Evolutionary conservation across 2,329 filamentous ascomycete genomes (phyloP), one percentile per base, ranked within the genome.

Genomic region (Diaporthe batatas): DNA sequence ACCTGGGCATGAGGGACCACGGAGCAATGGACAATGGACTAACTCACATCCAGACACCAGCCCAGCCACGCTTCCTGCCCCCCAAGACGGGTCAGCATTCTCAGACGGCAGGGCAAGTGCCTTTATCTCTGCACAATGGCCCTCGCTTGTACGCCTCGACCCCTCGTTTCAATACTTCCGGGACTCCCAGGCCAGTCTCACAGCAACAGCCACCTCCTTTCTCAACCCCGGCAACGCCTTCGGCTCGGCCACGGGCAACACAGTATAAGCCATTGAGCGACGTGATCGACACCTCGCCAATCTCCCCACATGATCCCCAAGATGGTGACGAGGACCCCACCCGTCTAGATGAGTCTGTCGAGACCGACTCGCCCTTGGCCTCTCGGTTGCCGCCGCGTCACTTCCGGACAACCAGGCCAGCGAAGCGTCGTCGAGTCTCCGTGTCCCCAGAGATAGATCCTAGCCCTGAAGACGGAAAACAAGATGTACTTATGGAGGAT

Each of bases 401-500:
- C 34, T 67, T 67, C 21, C 62, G 12, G 53, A 72, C 29, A 71
- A 71, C 0, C 76, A 76, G 62, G 51, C 78, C 77, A 32, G 77
- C 79, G 0, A 84, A 84, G 72, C 81, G 83, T n/a, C 79, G 82
- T 11, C 81, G 82, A 23, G 77, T 84, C 25, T 83, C 82, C 11
- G 77, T 81, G 53, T 79, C 78, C 11, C 77, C 80, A 0, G 71
- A 72, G 23, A 49, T 73, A 44, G 67, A 72, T 47, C 29, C 59
- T 29, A 64, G 39, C 7, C 29, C 44, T 16, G 54, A 72, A 1
- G 11, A 23, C 2, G 44, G 59, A 10, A 39, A 68, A 25, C 25
- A 21, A 34, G 42, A 72, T 44, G 75, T 78, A 59, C 39, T 75
- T 18, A 80, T 79, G 76, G 72, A 76, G 29, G 71, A 71, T n/a